Evolutionary conservation across 164 flowering plant genomes (phyloP).

Genomic region (Tetrastigma voinierianum): DNA sequence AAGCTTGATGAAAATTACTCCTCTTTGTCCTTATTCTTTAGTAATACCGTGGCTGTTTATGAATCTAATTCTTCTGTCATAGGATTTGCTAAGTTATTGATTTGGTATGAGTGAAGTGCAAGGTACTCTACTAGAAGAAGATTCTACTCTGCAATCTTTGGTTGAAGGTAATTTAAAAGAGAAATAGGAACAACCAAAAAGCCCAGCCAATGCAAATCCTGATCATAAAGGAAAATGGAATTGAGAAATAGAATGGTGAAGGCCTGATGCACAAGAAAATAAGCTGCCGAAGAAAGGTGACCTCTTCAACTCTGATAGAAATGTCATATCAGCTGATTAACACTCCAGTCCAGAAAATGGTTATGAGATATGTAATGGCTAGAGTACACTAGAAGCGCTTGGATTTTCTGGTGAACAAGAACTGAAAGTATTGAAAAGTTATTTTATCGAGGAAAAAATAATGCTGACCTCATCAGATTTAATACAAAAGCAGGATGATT

Average conservation of each 20-base stretch:
- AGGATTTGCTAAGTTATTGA: too few species aligned
- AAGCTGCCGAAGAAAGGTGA: slow-evolving; percentile 5
- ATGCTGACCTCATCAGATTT: neutral
- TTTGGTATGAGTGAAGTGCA: slow-evolving; percentile 2
- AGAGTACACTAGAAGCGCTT: neutral
- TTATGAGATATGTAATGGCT: neutral
- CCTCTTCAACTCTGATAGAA: neutral
- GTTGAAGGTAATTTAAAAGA: neutral
- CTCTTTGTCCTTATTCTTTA: too few species aligned
- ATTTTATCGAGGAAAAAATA: neutral
- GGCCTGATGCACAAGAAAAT: slow-evolving; percentile 2
- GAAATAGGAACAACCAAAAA: neutral
- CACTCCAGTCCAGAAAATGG: neutral
- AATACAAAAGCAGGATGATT: slow-evolving; percentile 5
- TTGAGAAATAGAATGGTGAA: neutral
- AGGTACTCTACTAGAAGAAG: slow-evolving; percentile 1
- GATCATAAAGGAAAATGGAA: slow-evolving; percentile 1
- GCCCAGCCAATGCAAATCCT: neutral
- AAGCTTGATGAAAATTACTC: too few species aligned
- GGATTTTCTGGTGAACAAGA: neutral
- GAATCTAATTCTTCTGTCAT: too few species aligned
- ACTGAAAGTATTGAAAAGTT: neutral
- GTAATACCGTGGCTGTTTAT: too few species aligned
- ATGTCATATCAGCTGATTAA: slow-evolving; percentile 10
- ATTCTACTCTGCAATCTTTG: neutral